Conservation (phyloP, 2,329 filamentous ascomycete genomes). For the Westerdykella ornata region DNA sequence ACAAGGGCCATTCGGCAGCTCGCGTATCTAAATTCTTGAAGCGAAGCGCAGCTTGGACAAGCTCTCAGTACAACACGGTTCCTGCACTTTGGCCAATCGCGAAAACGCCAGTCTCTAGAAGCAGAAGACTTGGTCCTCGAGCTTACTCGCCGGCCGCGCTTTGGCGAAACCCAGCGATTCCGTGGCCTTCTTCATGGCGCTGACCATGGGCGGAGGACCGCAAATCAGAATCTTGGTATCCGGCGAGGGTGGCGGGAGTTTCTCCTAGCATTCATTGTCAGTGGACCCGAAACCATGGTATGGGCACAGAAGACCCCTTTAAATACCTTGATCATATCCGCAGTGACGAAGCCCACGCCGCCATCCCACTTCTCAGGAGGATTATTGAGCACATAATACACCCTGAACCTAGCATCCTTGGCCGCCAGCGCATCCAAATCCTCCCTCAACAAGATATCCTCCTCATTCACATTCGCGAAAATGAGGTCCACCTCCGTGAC, state of each 20-base stretch:
- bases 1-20: no score
- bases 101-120: constrained; percentile 53
- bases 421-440: constrained; percentile 74
- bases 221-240: constrained; percentile 94
- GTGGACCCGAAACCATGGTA: neutral
- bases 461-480: constrained; percentile 89
- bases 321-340: constrained; percentile 92
- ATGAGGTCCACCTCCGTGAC: constrained; percentile 87
- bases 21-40: no score
- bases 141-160: constrained; percentile 90
- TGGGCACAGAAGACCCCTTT: constrained; percentile 51
- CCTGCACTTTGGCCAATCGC: no score
- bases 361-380: constrained; percentile 87
- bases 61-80: no score
- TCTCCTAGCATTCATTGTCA: constrained; percentile 52
- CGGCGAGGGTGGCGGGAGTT: constrained; percentile 70
- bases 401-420: constrained; percentile 72
- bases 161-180: constrained; percentile 87
- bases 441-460: constrained; percentile 90
- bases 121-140: constrained; percentile 95
- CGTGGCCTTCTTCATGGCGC: constrained; percentile 92
- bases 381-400: constrained; percentile 96
- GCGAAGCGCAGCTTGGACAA: no score
- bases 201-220: constrained; percentile 93
- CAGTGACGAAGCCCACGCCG: constrained; percentile 88